Conservation (phyloP, 2,329 filamentous ascomycete genomes). For the Pseudogymnoascus sp. region DNA sequence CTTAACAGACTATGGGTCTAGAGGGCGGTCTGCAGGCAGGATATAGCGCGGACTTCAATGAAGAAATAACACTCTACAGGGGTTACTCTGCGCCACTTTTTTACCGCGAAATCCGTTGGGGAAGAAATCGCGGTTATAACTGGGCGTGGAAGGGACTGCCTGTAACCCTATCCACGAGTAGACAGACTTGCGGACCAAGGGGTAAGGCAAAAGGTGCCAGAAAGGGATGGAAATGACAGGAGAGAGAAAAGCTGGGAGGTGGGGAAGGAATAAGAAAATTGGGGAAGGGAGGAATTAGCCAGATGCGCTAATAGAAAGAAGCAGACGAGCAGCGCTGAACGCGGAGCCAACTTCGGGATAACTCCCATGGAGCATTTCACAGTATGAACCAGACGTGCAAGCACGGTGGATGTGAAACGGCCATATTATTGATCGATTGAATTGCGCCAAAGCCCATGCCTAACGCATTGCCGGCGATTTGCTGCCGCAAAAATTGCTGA, state of each 20-base stretch:
- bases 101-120: conserved; percentile 79
- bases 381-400: conserved; percentile 35
- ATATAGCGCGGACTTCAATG: conserved; percentile 38
- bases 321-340: conserved; percentile 15
- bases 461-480: conserved; percentile 20
- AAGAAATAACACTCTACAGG: conserved; percentile 37
- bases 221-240: neutral
- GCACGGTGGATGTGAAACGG: conserved; percentile 57
- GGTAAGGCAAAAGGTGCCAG: neutral
- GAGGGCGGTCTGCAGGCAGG: conserved; percentile 78
- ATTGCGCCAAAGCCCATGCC: conserved; percentile 31
- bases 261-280: neutral
- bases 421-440: conserved; percentile 47
- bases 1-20: conserved; percentile 55
- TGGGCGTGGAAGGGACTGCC: conserved; percentile 49
- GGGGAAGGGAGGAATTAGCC: neutral
- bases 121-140: conserved; percentile 80
- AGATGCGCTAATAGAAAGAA: neutral
- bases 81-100: conserved; percentile 83
- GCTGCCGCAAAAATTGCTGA: conserved; percentile 12
- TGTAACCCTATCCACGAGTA: neutral
- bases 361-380: conserved; percentile 73
- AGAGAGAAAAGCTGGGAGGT: neutral
- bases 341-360: conserved; percentile 54
- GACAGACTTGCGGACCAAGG: neutral